phyloP scores from a whole-genome alignment of 176 grass and related monocot genomes.

The Chloris gayana region DNA sequence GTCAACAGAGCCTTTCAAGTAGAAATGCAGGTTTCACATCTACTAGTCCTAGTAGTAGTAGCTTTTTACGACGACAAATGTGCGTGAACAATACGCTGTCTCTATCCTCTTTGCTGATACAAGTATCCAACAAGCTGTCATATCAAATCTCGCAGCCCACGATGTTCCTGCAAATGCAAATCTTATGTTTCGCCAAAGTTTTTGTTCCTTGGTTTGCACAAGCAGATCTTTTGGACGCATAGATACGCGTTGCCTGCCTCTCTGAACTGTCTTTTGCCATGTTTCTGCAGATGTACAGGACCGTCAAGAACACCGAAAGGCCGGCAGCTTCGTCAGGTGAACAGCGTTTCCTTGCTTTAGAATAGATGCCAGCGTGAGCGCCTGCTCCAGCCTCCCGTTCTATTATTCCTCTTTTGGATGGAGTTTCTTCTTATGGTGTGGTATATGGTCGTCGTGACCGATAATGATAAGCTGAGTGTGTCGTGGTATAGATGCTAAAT shows the following conservation, averaged over 20 bases:
- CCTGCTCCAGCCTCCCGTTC: constrained; percentile 36
- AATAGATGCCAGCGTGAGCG: constrained; percentile 35
- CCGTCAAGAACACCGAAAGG: constrained; percentile 80
- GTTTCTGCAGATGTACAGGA: constrained; percentile 74
- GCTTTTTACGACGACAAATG: constrained; percentile 22
- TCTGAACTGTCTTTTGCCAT: constrained; percentile 32
- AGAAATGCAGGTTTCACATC: constrained; percentile 39
- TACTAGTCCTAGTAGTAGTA: background rate
- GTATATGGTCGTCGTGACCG: background rate
- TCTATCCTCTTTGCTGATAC: constrained; percentile 22
- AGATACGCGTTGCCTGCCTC: background rate
- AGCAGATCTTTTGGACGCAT: background rate
- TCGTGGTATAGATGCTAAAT: constrained; percentile 21
- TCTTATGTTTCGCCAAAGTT: constrained; percentile 42
- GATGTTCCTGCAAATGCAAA: constrained; percentile 31
- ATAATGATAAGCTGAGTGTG: background rate
- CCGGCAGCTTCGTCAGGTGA: constrained; percentile 76
- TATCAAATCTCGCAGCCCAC: constrained; percentile 50
- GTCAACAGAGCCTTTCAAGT: constrained; percentile 20
- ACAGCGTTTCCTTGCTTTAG: constrained; percentile 39
- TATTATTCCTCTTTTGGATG: constrained; percentile 32
- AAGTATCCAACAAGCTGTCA: constrained; percentile 15
- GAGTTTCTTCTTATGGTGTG: background rate
- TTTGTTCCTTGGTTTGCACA: background rate
- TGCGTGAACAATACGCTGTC: constrained; percentile 30